Evolutionary conservation across 139 green algal species (phyloP).

Genomic region (Chlorella vulgaris): DNA sequence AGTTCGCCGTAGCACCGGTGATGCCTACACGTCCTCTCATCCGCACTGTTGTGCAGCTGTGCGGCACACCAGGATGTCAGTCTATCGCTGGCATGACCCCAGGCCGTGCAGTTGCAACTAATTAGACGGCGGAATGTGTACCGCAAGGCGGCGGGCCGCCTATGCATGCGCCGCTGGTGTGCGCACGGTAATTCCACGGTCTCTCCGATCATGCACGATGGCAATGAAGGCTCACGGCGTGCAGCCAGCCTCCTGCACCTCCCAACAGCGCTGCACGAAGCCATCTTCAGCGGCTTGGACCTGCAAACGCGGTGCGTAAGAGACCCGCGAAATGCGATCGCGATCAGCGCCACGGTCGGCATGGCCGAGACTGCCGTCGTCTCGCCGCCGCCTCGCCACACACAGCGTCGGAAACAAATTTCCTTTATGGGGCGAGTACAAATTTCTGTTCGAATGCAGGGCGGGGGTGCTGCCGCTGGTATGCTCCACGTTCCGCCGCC

Average conservation of each 20-base stretch:
- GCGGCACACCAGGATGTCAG: no score
- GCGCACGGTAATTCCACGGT: no score
- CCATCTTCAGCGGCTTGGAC: background rate
- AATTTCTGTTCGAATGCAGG: background rate
- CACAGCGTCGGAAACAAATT: background rate
- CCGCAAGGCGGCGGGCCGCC: no score
- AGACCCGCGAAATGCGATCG: background rate
- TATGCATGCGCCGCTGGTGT: no score
- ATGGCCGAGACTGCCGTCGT: background rate
- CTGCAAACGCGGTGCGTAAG: background rate
- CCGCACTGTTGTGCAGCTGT: no score
- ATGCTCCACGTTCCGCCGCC: background rate
- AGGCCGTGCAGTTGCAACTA: no score
- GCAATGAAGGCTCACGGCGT: background rate
- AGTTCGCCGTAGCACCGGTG: no score
- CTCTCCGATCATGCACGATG: background rate
- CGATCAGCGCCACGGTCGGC: background rate
- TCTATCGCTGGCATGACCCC: no score
- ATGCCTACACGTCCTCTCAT: no score
- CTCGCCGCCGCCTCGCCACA: background rate
- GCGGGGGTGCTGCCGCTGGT: conserved; percentile 9
- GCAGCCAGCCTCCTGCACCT: background rate
- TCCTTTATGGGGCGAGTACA: no score
- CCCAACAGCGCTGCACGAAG: background rate
- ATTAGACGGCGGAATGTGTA: no score